phyloP scores from a whole-genome alignment of 352 stramenopile genomes.

The Phytopythium cucurbitacearum region DNA sequence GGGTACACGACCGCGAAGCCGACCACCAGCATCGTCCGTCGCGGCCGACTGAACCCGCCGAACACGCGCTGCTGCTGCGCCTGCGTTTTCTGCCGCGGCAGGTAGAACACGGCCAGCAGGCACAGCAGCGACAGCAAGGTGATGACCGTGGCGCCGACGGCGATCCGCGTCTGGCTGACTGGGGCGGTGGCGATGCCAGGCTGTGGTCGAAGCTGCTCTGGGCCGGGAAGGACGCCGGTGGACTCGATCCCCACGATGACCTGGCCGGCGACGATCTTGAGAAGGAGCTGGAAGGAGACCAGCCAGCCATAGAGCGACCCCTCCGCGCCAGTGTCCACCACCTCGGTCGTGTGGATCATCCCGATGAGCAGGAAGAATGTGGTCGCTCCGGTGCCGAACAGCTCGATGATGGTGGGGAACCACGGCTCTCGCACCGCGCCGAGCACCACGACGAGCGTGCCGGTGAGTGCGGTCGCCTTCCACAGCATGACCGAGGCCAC shows the following conservation, averaged over 20 bases:
- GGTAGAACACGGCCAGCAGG: conserved; percentile 15
- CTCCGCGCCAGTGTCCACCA: conserved; percentile 35
- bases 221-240: conserved; percentile 2
- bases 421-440: conserved; percentile 17
- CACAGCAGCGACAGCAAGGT: conserved; percentile 14
- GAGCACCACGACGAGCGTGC: conserved; percentile 21
- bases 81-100: conserved; percentile 39
- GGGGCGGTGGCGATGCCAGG: background rate
- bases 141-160: conserved; percentile 14
- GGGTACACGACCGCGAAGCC: conserved; percentile 21
- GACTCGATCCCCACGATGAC: conserved; percentile 11
- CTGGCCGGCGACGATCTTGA: conserved; percentile 25
- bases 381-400: conserved; percentile 15
- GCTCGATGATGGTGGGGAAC: conserved; percentile 13
- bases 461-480: conserved; percentile 4
- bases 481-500: conserved; percentile 11
- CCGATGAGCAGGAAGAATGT: conserved; percentile 22
- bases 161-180: conserved; percentile 1
- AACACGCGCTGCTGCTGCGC: conserved; percentile 43
- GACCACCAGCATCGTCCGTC: conserved; percentile 15
- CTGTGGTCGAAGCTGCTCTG: background rate
- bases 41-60: conserved; percentile 32
- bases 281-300: conserved; percentile 25
- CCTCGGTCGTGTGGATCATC: conserved; percentile 40
- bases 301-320: conserved; percentile 38